These are phyloP conservation scores for Cryptococcus sp. DNA, from an alignment of 1,284 basidiomycete species.

Conservation along the genomic window DNA sequence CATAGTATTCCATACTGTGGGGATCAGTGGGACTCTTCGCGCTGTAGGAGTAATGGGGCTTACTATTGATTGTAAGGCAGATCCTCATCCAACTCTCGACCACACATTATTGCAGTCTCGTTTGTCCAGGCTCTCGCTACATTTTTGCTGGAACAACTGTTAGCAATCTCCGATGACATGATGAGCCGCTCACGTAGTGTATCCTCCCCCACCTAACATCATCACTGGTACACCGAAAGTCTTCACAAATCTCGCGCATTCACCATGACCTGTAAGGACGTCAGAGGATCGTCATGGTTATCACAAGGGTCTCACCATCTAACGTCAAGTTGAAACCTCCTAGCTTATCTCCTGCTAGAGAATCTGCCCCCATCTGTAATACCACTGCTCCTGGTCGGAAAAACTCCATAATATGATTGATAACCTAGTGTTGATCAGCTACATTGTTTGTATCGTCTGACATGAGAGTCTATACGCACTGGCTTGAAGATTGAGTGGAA, in stretches of 20 bases:
- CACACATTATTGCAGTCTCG: conserved; percentile 91
- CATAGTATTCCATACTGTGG: conserved; percentile 86
- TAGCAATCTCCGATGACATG: conserved; percentile 8
- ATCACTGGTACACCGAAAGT: conserved; percentile 83
- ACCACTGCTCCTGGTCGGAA: conserved; percentile 85
- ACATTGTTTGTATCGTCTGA: not conserved
- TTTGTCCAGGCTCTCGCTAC: conserved; percentile 94
- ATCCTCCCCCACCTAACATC: conserved; percentile 91
- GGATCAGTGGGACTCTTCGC: not conserved
- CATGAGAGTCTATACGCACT: conserved; percentile 52
- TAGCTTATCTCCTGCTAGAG: conserved; percentile 89
- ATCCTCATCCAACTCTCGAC: conserved; percentile 75
- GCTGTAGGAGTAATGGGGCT: conserved; percentile 6
- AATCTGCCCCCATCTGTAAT: conserved; percentile 94
- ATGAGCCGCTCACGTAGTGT: conserved; percentile 56
- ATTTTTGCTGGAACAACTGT: conserved; percentile 59
- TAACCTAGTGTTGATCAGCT: conserved; percentile 54
- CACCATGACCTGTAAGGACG: conserved; percentile 61
- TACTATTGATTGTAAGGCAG: conserved; percentile 88
- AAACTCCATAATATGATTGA: conserved; percentile 82
- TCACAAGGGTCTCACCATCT: conserved; percentile 56
- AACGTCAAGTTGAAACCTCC: conserved; percentile 96
- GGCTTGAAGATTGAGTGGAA: conserved; percentile 82
- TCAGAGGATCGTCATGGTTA: not conserved
- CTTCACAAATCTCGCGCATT: conserved; percentile 82